Conservation (phyloP, 2,329 filamentous ascomycete genomes). For the Scopulariopsis brevicaulis region DNA sequence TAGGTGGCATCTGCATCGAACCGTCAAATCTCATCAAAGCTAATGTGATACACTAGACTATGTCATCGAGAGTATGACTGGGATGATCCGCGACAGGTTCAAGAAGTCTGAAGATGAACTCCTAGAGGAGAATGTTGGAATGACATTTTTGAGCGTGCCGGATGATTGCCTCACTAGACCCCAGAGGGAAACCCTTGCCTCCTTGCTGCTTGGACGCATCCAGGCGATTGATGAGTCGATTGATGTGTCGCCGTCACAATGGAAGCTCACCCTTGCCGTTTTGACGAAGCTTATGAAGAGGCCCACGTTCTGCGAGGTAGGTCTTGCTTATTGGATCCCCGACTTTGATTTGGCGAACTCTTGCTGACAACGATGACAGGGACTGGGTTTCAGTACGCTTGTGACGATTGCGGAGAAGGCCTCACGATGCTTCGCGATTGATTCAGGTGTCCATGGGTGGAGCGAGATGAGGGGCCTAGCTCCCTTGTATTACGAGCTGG, state of each 20-base stretch:
- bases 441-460: neutral
- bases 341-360: neutral
- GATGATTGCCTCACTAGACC: slow-evolving; percentile 8
- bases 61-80: slow-evolving; percentile 6
- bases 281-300: slow-evolving; percentile 33
- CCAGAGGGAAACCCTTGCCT: slow-evolving; percentile 7
- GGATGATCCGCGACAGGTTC: neutral
- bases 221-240: neutral
- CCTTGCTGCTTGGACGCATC: slow-evolving; percentile 2
- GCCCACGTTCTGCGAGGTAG: slow-evolving; percentile 37
- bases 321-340: neutral
- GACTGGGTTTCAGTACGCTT: slow-evolving; percentile 27
- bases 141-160: slow-evolving; percentile 4
- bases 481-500: slow-evolving; percentile 12
- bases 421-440: slow-evolving; percentile 6
- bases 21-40: neutral
- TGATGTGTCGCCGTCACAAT: slow-evolving; percentile 4
- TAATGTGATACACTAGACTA: slow-evolving; percentile 1
- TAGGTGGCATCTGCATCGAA: neutral
- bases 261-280: slow-evolving; percentile 6
- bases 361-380: slow-evolving; percentile 10
- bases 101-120: neutral
- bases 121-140: neutral
- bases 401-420: slow-evolving; percentile 20
- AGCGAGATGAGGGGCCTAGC: slow-evolving; percentile 6